These are phyloP conservation scores for Fragilariopsis cylindrus DNA, from an alignment of 108 stramenopile genomes.

Conservation along the genomic window DNA sequence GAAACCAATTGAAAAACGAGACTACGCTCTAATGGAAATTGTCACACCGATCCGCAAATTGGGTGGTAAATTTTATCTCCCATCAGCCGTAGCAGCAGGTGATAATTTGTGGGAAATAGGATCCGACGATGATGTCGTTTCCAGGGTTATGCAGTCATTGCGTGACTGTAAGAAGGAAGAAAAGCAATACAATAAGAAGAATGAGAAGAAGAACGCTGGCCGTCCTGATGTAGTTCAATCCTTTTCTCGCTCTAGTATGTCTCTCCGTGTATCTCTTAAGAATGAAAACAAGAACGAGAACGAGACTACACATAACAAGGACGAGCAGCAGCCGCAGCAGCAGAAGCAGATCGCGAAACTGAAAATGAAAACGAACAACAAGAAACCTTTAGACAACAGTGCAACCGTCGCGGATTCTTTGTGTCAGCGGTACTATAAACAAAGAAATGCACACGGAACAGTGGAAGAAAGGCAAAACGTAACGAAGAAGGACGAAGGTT, in stretches of 20 bases:
- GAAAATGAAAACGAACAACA: not conserved
- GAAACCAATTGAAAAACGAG: not conserved
- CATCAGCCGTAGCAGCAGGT: not conserved
- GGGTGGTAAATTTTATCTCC: not conserved
- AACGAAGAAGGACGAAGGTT: not conserved
- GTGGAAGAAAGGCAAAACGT: not conserved
- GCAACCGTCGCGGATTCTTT: not conserved
- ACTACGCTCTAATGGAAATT: not conserved
- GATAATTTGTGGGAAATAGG: not conserved
- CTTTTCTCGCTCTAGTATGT: too few species aligned
- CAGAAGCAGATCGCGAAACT: not conserved
- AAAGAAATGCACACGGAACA: not conserved
- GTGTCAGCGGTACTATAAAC: not conserved
- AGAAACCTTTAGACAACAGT: not conserved
- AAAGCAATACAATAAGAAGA: not conserved
- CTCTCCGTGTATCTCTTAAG: not conserved
- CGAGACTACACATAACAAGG: not conserved
- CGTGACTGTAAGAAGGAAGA: not conserved
- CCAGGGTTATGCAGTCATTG: slow-evolving; percentile 2
- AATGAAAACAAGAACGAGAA: not conserved
- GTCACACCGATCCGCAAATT: not conserved
- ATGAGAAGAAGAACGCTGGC: not conserved
- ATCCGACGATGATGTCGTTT: not conserved
- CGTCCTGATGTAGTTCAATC: not conserved
- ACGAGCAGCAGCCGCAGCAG: not conserved